phyloP scores from a whole-genome alignment of 73 alveolate genomes.

The Tetrahymena malaccensis region DNA sequence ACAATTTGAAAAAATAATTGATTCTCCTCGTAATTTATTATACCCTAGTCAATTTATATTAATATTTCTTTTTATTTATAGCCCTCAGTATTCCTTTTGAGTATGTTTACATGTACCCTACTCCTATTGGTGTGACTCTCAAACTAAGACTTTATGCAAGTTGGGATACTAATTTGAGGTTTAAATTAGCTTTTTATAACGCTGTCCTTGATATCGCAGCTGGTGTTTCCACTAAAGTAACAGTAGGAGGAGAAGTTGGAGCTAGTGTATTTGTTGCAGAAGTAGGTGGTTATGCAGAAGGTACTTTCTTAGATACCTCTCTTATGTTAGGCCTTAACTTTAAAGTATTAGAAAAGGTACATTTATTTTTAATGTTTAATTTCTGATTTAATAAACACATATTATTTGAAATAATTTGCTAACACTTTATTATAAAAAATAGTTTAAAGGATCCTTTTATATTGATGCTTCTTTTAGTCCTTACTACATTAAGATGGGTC shows the following conservation, averaged over 20 bases:
- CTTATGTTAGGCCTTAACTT: neutral
- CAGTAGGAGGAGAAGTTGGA: neutral
- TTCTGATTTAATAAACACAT: no score
- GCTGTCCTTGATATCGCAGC: neutral
- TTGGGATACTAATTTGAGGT: neutral
- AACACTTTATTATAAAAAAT: neutral
- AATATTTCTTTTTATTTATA: neutral
- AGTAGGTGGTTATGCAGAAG: neutral
- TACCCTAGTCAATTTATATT: neutral
- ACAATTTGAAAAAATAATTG: neutral
- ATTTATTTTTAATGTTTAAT: no score
- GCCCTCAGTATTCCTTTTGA: neutral
- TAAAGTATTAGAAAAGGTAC: neutral
- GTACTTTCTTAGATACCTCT: neutral
- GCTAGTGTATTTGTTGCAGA: neutral
- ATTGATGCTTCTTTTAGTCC: neutral
- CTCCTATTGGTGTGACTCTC: neutral
- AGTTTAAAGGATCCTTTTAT: neutral
- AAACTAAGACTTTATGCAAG: neutral
- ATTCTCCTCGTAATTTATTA: neutral
- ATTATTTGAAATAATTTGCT: no score
- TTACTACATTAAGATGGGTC: neutral
- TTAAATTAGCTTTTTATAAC: neutral
- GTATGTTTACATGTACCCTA: neutral
- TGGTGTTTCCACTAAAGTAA: neutral